Percentiles rank a stretch among this genome's conserved stretches.
These are phyloP conservation scores for Leccinum broughii DNA, from an alignment of 768 basidiomycete genomes.

Conservation along the genomic window DNA sequence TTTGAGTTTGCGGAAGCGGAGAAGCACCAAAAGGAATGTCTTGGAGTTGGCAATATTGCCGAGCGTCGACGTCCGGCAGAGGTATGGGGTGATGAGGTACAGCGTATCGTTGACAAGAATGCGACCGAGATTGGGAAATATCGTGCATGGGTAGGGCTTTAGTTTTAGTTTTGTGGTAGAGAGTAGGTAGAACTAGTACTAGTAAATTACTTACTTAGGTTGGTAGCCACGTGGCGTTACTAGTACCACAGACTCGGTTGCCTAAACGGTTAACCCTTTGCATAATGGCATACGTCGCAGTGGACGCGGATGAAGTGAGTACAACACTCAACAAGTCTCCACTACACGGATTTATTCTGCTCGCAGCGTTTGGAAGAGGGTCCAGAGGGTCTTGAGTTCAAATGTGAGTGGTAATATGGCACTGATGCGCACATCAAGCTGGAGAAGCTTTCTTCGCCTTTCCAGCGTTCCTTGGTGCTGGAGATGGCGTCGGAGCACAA, in stretches of 20 bases:
- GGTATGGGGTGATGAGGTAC: slow-evolving; percentile 71
- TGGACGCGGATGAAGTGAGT: slow-evolving; percentile 70
- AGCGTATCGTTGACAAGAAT: slow-evolving; percentile 56
- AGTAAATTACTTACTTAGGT: too few species aligned
- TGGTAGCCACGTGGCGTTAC: slow-evolving; percentile 7
- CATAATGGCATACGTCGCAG: slow-evolving; percentile 68
- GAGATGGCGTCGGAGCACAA: slow-evolving; percentile 25
- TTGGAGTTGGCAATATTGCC: slow-evolving; percentile 12
- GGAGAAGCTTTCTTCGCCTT: background rate
- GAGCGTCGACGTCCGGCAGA: slow-evolving; percentile 42
- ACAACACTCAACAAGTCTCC: background rate
- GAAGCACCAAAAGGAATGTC: slow-evolving; percentile 55
- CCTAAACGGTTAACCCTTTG: background rate
- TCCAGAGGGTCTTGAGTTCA: slow-evolving; percentile 69
- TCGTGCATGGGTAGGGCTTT: slow-evolving; percentile 50
- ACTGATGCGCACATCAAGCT: background rate
- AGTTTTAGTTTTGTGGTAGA: background rate
- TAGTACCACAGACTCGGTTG: background rate
- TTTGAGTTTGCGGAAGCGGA: slow-evolving; percentile 78
- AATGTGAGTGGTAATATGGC: slow-evolving; percentile 45
- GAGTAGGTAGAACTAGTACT: too few species aligned
- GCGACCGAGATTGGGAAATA: slow-evolving; percentile 57
- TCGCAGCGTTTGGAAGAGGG: slow-evolving; percentile 61
- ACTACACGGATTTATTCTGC: background rate
- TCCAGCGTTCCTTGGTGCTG: slow-evolving; percentile 56